Conservation (phyloP, 225 moss, liverwort and hornwort species). For the Thuidium tamariscinum region DNA sequence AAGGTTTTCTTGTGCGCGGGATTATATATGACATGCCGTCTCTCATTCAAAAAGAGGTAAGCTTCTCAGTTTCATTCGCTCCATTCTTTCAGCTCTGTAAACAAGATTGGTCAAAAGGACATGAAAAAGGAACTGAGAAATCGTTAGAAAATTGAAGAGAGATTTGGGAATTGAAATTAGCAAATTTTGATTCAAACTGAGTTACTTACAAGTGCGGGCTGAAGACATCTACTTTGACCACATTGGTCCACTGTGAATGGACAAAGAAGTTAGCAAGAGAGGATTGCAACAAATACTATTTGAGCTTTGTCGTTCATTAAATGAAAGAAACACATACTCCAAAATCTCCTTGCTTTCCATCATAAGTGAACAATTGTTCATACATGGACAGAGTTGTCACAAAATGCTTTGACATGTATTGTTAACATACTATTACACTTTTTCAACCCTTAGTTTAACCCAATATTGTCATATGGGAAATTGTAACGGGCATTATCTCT, state of each 20-base stretch:
- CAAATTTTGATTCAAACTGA: not conserved
- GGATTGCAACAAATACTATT: not conserved
- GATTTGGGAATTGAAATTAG: not conserved
- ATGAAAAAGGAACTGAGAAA: not conserved
- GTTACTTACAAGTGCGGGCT: not conserved
- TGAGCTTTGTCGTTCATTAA: not conserved
- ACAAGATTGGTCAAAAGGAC: not conserved
- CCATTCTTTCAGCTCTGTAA: not conserved
- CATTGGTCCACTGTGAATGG: not conserved
- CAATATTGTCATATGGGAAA: not conserved
- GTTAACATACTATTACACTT: not conserved
- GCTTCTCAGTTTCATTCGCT: not conserved
- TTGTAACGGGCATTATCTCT: not conserved
- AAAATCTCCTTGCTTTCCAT: not conserved
- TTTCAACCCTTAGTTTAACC: not conserved
- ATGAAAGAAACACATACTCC: not conserved
- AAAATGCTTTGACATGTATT: not conserved
- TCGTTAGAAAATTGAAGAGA: not conserved
- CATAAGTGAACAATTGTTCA: not conserved
- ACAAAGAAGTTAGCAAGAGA: not conserved
- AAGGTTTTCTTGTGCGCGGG: slow-evolving; percentile 60
- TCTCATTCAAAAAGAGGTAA: slow-evolving; percentile 31
- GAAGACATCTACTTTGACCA: not conserved
- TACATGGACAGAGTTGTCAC: not conserved
- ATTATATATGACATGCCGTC: slow-evolving; percentile 74